These are phyloP conservation scores for Dissoconium aciculare DNA, from an alignment of 2,329 filamentous ascomycete genomes.

Conservation along the genomic window DNA sequence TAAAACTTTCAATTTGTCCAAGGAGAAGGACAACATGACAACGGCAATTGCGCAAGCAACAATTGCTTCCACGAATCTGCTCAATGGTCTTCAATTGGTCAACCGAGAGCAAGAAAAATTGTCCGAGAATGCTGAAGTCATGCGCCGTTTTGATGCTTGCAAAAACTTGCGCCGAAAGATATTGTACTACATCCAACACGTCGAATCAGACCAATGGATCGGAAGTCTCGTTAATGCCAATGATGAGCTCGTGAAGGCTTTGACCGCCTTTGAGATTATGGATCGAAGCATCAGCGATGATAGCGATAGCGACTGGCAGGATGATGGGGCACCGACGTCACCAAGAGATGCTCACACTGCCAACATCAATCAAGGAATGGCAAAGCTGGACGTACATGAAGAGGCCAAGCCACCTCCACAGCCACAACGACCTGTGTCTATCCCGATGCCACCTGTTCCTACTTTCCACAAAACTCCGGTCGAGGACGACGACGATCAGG, in stretches of 20 bases:
- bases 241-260: constrained; percentile 80
- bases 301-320: constrained; percentile 49
- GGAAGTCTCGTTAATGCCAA: constrained; percentile 86
- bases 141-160: constrained; percentile 68
- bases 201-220: constrained; percentile 83
- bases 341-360: constrained; percentile 6
- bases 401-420: constrained; percentile 35
- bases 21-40: constrained; percentile 76
- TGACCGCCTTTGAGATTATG: constrained; percentile 90
- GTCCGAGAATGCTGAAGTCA: constrained; percentile 63
- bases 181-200: constrained; percentile 78
- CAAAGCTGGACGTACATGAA: constrained; percentile 29
- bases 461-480: constrained; percentile 4
- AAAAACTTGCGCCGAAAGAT: constrained; percentile 74
- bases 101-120: constrained; percentile 81
- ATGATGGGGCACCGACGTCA: constrained; percentile 5
- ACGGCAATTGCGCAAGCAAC: constrained; percentile 78
- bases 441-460: constrained; percentile 25
- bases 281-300: constrained; percentile 70
- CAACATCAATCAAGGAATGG: constrained; percentile 29
- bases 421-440: constrained; percentile 25
- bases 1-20: constrained; percentile 65
- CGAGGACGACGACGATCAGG: constrained; percentile 34
- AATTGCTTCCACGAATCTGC: constrained; percentile 78
- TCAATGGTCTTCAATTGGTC: constrained; percentile 75